These are phyloP conservation scores for Tolypocladium ophioglossoides DNA, from an alignment of 2,329 filamentous ascomycete genomes.

Conservation along the genomic window DNA sequence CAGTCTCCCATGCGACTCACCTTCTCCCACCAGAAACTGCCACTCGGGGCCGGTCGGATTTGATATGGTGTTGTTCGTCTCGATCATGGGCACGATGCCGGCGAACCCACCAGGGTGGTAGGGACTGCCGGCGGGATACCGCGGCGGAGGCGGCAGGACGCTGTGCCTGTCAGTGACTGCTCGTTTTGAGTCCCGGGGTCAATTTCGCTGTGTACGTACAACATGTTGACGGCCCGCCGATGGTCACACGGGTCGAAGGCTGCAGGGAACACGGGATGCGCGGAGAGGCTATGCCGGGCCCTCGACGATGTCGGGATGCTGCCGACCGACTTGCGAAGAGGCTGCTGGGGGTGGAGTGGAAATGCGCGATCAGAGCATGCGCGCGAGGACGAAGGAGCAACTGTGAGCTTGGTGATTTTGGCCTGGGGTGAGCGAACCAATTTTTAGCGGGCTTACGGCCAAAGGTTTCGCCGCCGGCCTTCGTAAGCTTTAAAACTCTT, in stretches of 20 bases:
- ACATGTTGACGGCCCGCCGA: conserved; percentile 9
- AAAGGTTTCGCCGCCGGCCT: too few species aligned
- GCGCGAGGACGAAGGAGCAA: neutral
- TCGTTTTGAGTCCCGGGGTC: neutral
- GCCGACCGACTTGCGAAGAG: neutral
- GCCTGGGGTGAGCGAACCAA: too few species aligned
- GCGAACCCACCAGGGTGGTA: conserved; percentile 61
- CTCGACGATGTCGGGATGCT: neutral
- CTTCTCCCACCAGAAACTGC: conserved; percentile 89
- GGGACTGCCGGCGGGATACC: conserved; percentile 66
- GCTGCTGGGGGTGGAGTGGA: neutral
- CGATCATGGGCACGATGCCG: conserved; percentile 64
- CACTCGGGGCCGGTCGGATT: conserved; percentile 75
- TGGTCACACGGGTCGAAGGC: neutral
- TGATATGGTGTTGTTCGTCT: conserved; percentile 84
- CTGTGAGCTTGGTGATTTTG: too few species aligned
- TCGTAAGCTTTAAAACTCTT: too few species aligned
- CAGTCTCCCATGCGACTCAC: conserved; percentile 30
- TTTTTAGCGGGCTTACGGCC: too few species aligned
- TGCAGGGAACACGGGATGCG: neutral
- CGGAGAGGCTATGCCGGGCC: neutral
- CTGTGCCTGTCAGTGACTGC: conserved; percentile 28
- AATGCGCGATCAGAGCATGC: neutral
- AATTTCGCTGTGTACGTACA: conserved; percentile 10
- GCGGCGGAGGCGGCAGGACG: conserved; percentile 75